phyloP scores from a whole-genome alignment of 2,329 filamentous ascomycete genomes.

The Colletotrichum nymphaeae region DNA sequence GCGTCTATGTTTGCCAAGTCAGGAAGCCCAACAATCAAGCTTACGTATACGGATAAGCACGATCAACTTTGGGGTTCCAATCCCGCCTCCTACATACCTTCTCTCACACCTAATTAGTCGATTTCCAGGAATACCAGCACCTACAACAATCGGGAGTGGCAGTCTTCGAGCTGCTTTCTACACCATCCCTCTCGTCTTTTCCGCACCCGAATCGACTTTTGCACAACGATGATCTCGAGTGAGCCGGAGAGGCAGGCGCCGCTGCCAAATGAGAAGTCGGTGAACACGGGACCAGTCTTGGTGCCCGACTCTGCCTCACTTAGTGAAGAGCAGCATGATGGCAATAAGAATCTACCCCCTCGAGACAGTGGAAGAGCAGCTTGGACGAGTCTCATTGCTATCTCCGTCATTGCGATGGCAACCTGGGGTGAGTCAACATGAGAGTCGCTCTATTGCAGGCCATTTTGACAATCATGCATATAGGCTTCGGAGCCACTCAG shows the following conservation, averaged over 20 bases:
- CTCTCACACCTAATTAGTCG: background rate
- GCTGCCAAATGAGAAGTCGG: background rate
- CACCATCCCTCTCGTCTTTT: background rate
- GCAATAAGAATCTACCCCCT: background rate
- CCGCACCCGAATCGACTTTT: background rate
- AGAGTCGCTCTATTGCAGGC: no score
- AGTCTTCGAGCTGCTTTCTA: background rate
- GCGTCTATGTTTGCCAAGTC: background rate
- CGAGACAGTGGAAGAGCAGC: constrained; percentile 1
- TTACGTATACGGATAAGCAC: background rate
- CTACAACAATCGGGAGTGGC: background rate
- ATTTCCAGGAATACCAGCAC: background rate
- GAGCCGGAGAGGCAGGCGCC: background rate
- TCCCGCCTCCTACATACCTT: background rate
- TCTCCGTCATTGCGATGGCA: constrained; percentile 17
- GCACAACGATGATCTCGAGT: background rate
- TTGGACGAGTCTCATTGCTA: constrained; percentile 9
- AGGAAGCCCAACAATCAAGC: background rate
- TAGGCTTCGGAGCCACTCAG: constrained; percentile 18
- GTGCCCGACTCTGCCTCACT: background rate
- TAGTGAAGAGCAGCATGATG: background rate
- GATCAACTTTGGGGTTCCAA: background rate
- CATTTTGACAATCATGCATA: background rate
- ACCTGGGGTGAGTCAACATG: constrained; percentile 3
- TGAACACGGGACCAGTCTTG: background rate